Evolutionary conservation across 2,329 filamentous ascomycete genomes (phyloP).

Genomic region (Elsinoe batatas): DNA sequence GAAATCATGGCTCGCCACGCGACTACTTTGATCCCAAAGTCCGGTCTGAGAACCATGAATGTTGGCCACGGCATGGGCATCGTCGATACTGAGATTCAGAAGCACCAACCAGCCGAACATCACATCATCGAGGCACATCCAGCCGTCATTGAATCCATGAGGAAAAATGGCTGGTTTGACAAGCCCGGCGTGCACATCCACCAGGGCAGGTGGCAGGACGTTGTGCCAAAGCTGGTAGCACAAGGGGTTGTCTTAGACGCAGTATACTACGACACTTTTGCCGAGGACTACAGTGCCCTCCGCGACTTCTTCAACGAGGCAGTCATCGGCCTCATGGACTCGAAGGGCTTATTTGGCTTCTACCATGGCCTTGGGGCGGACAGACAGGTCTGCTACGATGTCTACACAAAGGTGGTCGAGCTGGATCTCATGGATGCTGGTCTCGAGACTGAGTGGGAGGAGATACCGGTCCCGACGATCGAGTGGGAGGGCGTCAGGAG

Average conservation of each 20-base stretch:
- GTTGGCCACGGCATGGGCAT: slow-evolving; percentile 44
- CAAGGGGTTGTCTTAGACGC: slow-evolving; percentile 36
- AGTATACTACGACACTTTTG: slow-evolving; percentile 96
- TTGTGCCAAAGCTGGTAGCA: slow-evolving; percentile 36
- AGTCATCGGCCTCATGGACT: slow-evolving; percentile 67
- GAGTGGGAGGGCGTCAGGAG: slow-evolving; percentile 85
- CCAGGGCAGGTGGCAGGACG: slow-evolving; percentile 41
- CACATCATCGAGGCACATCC: slow-evolving; percentile 45
- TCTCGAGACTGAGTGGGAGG: slow-evolving; percentile 79
- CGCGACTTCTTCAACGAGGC: slow-evolving; percentile 80
- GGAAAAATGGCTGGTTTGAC: slow-evolving; percentile 39
- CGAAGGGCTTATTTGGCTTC: slow-evolving; percentile 48
- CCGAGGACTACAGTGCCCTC: slow-evolving; percentile 81
- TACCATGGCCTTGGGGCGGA: slow-evolving; percentile 80
- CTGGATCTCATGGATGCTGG: slow-evolving; percentile 84
- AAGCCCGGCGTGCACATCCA: slow-evolving; percentile 41
- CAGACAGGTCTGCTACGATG: slow-evolving; percentile 86
- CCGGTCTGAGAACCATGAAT: slow-evolving; percentile 38
- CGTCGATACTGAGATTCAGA: slow-evolving; percentile 38
- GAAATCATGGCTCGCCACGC: slow-evolving; percentile 40
- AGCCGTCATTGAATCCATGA: slow-evolving; percentile 37
- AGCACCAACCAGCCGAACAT: slow-evolving; percentile 35
- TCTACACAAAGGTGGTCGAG: slow-evolving; percentile 82
- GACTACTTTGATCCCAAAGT: slow-evolving; percentile 31
- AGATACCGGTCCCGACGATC: slow-evolving; percentile 62